A percentile compares a stretch with the other conserved stretches of the same genome.
These are phyloP conservation scores for Dictyostelium brefeldianum DNA, from an alignment of 78 protist species.

Conservation along the genomic window DNA sequence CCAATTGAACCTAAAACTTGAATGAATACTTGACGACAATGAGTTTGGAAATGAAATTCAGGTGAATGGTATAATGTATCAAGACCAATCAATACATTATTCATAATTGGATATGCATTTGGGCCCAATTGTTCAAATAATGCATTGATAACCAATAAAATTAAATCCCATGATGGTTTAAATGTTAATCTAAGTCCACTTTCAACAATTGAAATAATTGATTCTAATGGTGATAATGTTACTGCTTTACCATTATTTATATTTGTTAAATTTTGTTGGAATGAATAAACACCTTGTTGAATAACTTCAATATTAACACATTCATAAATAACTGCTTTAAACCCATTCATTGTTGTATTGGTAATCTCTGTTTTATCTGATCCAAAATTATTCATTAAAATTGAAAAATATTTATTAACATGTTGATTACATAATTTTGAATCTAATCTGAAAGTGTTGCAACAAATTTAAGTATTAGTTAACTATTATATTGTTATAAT, in stretches of 20 bases:
- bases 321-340: slow-evolving; percentile 44
- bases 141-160: neutral
- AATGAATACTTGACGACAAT: slow-evolving; percentile 15
- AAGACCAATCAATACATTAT: neutral
- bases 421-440: slow-evolving; percentile 43
- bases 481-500: neutral
- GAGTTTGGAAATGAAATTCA: slow-evolving; percentile 23
- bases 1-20: slow-evolving; percentile 38
- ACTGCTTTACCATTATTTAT: neutral
- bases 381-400: slow-evolving; percentile 58
- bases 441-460: slow-evolving; percentile 16
- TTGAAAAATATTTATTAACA: slow-evolving; percentile 38
- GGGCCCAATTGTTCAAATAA: slow-evolving; percentile 55
- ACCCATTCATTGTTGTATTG: slow-evolving; percentile 60
- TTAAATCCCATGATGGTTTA: slow-evolving; percentile 57
- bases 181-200: slow-evolving; percentile 16
- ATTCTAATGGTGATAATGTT: slow-evolving; percentile 15
- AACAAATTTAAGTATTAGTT: neutral
- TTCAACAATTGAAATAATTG: slow-evolving; percentile 14
- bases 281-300: slow-evolving; percentile 18
- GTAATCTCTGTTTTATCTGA: slow-evolving; percentile 51
- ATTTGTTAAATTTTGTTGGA: neutral
- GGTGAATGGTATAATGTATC: slow-evolving; percentile 22
- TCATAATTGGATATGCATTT: slow-evolving; percentile 25
- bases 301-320: slow-evolving; percentile 52